These are phyloP conservation scores for Talaromyces sp. DNA, from an alignment of 2,329 filamentous ascomycete species.

Conservation along the genomic window DNA sequence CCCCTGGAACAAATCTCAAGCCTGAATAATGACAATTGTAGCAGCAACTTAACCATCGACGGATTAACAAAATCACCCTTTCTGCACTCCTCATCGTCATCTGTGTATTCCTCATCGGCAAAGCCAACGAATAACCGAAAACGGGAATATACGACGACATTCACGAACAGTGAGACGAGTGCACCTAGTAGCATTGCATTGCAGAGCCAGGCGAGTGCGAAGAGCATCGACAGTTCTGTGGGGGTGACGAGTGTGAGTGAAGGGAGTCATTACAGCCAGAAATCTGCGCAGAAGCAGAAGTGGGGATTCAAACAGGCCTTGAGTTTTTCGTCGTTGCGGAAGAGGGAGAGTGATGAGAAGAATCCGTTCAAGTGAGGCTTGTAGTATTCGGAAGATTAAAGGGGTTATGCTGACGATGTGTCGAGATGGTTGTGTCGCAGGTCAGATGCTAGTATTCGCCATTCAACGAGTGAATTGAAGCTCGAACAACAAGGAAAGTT, in stretches of 20 bases:
- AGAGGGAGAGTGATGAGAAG: neutral
- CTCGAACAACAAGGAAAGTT: neutral
- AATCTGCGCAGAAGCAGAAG: neutral
- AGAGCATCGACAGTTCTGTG: neutral
- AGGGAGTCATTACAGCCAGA: neutral
- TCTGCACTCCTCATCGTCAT: slow-evolving; percentile 5
- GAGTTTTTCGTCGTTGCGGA: neutral
- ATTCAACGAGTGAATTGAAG: neutral
- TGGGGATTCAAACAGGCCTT: neutral
- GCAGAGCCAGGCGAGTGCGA: neutral
- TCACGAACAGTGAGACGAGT: slow-evolving; percentile 2
- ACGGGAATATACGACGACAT: neutral
- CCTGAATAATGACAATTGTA: neutral
- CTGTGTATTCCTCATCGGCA: slow-evolving; percentile 10
- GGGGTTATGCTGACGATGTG: neutral
- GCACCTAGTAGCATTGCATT: neutral
- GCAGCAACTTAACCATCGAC: neutral
- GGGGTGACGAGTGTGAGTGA: slow-evolving; percentile 7
- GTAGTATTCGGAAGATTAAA: neutral
- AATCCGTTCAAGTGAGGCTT: slow-evolving; percentile 12
- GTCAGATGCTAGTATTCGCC: slow-evolving; percentile 4
- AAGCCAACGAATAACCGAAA: neutral
- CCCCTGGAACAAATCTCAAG: neutral
- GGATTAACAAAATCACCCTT: neutral
- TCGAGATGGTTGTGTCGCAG: slow-evolving; percentile 12